A percentile compares a stretch with the other conserved stretches of the same genome.
Conservation (phyloP, 1,284 basidiomycete genomes). For the Earliella scabrosa region DNA sequence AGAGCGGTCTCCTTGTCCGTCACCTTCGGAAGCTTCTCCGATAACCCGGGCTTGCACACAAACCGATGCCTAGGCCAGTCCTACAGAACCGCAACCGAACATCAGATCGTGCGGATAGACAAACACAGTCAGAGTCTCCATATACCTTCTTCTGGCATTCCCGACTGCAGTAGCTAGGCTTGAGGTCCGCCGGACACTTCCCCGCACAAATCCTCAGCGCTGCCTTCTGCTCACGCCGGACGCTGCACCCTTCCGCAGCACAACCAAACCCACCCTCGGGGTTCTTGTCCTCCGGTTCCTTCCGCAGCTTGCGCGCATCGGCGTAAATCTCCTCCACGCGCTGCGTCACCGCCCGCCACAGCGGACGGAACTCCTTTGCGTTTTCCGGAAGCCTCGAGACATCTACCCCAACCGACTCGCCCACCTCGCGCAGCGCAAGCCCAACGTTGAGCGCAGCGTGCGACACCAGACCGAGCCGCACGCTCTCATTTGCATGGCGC, state of each 20-base stretch:
- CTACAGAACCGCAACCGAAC: neutral
- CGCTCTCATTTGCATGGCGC: slow-evolving; percentile 16
- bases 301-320: slow-evolving; percentile 1
- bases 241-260: slow-evolving; percentile 8
- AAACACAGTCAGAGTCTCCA: too few species aligned
- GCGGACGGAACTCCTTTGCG: slow-evolving; percentile 5
- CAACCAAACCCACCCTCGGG: slow-evolving; percentile 6
- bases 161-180: slow-evolving; percentile 20
- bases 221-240: slow-evolving; percentile 1
- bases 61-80: slow-evolving; percentile 1
- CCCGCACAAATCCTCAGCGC: slow-evolving; percentile 11
- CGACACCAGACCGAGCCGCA: slow-evolving; percentile 11
- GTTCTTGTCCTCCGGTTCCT: neutral
- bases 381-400: neutral
- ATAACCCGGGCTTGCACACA: neutral
- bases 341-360: slow-evolving; percentile 8
- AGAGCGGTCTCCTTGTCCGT: too few species aligned
- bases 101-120: too few species aligned
- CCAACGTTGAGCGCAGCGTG: slow-evolving; percentile 9
- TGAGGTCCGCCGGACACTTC: slow-evolving; percentile 10
- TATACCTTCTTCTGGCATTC: slow-evolving; percentile 12
- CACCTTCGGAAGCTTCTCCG: too few species aligned
- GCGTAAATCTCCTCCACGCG: slow-evolving; percentile 8
- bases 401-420: slow-evolving; percentile 5
- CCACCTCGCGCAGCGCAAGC: slow-evolving; percentile 2